Evolutionary conservation across 306 rosid genomes (phyloP), one percentile per base, ranked within the genome.

Genomic region (Quercus alba): DNA sequence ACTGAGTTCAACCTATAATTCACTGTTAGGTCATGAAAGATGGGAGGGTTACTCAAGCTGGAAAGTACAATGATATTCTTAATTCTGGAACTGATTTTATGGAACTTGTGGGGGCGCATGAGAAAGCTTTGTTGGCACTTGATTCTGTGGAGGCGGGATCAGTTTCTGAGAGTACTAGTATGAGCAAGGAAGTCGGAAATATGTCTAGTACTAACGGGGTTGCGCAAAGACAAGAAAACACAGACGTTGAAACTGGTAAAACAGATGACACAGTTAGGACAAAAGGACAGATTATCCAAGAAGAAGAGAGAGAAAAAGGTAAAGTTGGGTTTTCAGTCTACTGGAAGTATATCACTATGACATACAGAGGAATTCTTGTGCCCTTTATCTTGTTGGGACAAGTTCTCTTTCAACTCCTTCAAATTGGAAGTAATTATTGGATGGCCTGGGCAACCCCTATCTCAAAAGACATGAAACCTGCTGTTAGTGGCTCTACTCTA

Each of bases 261-360:
- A 67, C 49, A 61, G 88, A 83, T 35, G 84, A 74, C 52, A 73
- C 18, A 61, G 83, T 63, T 19, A 84, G 80, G 71, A 79, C 88
- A 55, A 70, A 86, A 41, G 12, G 46, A 64, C 97, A 92, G 70
- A 92, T 94, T 84, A 91, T 94, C 81, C 92, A 92, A 82, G 97
- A 91, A 77, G 98, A 94, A 88, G 98, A 92, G 85, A 94, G 98
- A 79, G 97, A 86, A 85, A 92, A 91, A 82, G 98, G 97, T 55
- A 85, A 14, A 78, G 98, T 94, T 78, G 93, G 92, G 54, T 74
- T 92, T 79, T 61, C 86, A 8, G 97, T 92, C 6, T 91, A 94
- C 57, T 91, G 97, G 97, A 87, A 90, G 35, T 94, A 86, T 75
- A 81, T 92, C 71, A 92, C 89, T 23, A 85, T 89, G 25, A 91